Evolutionary conservation across 352 stramenopile genomes (phyloP).

Genomic region (Blastocystis sp.): DNA sequence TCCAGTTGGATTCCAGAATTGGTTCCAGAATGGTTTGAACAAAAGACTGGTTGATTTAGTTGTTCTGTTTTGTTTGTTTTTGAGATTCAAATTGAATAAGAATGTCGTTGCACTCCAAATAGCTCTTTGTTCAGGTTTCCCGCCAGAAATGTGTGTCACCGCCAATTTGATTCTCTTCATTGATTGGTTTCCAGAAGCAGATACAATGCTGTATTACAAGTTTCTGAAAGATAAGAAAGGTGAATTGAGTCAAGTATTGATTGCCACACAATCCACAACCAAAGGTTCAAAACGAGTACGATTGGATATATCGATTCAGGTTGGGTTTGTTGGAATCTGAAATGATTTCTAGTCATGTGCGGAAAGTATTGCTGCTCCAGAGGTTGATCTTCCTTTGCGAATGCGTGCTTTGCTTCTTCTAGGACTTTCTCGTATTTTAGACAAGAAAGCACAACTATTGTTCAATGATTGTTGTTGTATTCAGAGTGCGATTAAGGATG

Average conservation of each 20-base stretch:
- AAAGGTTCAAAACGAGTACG: slow-evolving; percentile 9
- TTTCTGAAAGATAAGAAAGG: slow-evolving; percentile 34
- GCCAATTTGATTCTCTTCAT: not conserved
- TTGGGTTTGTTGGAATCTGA: not conserved
- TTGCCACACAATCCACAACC: slow-evolving; percentile 2
- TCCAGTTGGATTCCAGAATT: slow-evolving; percentile 79
- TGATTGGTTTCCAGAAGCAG: not conserved
- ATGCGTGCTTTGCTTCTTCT: slow-evolving; percentile 17
- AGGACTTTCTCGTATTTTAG: not conserved
- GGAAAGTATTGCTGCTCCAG: not conserved
- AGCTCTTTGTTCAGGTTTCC: not conserved
- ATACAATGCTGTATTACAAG: slow-evolving; percentile 58
- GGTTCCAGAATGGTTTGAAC: slow-evolving; percentile 74
- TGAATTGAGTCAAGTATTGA: not conserved
- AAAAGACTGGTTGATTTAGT: not conserved
- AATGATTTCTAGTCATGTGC: not conserved
- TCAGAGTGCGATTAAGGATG: not conserved
- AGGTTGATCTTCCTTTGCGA: not conserved
- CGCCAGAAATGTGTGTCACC: not conserved
- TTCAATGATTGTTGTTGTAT: not conserved
- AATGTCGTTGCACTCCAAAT: not conserved
- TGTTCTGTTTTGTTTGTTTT: too few species aligned
- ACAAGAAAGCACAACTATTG: slow-evolving; percentile 30
- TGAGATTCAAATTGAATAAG: too few species aligned
- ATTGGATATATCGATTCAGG: not conserved